phyloP scores from a whole-genome alignment of 78 protist genomes.

The Dictyostelium citrinum region DNA sequence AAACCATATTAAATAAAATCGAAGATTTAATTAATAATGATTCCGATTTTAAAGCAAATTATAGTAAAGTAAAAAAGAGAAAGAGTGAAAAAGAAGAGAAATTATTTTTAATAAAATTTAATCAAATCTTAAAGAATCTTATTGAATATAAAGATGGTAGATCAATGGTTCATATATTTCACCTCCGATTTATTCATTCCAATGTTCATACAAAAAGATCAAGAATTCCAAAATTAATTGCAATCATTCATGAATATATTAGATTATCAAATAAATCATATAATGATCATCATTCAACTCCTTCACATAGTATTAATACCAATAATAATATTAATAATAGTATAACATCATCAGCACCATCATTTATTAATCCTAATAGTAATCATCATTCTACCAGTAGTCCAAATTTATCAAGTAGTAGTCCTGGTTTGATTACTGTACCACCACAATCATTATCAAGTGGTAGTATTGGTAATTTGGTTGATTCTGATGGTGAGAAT shows the following conservation, averaged over 20 bases:
- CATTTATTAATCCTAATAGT: neutral
- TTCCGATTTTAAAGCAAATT: constrained; percentile 29
- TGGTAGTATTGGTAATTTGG: neutral
- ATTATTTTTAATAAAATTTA: neutral
- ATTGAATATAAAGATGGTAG: constrained; percentile 63
- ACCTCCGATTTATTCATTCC: constrained; percentile 50
- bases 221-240: constrained; percentile 3
- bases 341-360: neutral
- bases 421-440: neutral
- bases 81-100: constrained; percentile 66
- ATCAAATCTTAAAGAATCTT: constrained; percentile 1
- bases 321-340: neutral
- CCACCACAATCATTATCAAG: neutral
- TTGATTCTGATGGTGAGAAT: neutral
- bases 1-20: neutral
- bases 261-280: constrained; percentile 22
- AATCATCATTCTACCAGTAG: neutral
- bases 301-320: neutral
- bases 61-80: constrained; percentile 38
- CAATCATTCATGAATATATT: constrained; percentile 36
- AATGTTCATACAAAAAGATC: neutral
- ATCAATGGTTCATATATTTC: constrained; percentile 71
- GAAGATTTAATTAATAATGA: constrained; percentile 45
- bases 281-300: neutral
- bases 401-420: neutral